Evolutionary conservation across 306 rosid genomes (phyloP).

Genomic region (Acacia crassicarpa): DNA sequence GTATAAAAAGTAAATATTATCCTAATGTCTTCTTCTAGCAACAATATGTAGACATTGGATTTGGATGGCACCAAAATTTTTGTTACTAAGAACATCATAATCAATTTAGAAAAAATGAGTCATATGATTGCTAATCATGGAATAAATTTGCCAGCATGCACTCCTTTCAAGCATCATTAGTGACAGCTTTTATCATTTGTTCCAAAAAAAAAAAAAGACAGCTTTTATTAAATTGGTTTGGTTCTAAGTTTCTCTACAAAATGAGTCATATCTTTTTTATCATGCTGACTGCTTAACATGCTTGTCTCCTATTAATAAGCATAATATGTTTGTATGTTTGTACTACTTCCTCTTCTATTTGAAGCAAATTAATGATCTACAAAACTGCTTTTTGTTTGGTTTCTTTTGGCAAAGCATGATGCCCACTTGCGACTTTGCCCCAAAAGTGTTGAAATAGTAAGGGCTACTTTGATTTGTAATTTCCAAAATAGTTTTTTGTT

Average conservation of each 20-base stretch:
- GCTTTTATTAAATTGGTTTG: neutral
- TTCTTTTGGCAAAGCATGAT: neutral
- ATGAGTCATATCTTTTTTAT: neutral
- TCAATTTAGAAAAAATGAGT: neutral
- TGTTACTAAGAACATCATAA: neutral
- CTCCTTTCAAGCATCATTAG: neutral
- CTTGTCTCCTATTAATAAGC: neutral
- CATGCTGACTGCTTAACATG: neutral
- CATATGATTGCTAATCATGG: neutral
- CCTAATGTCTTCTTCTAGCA: neutral
- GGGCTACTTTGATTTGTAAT: too few species aligned
- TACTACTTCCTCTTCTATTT: neutral
- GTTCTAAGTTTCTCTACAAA: neutral
- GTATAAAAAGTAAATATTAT: neutral
- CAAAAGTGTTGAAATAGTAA: neutral
- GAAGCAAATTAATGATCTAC: neutral
- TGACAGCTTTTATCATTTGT: neutral
- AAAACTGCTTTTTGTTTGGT: neutral
- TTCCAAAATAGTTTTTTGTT: too few species aligned
- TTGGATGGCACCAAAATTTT: neutral
- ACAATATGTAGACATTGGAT: neutral
- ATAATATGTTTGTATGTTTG: neutral
- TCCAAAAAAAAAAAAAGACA: too few species aligned
- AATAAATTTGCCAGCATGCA: neutral
- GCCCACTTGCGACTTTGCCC: neutral